phyloP scores from a whole-genome alignment of 192 early-diverging fungal genomes.

The Umbelopsis sp. region DNA sequence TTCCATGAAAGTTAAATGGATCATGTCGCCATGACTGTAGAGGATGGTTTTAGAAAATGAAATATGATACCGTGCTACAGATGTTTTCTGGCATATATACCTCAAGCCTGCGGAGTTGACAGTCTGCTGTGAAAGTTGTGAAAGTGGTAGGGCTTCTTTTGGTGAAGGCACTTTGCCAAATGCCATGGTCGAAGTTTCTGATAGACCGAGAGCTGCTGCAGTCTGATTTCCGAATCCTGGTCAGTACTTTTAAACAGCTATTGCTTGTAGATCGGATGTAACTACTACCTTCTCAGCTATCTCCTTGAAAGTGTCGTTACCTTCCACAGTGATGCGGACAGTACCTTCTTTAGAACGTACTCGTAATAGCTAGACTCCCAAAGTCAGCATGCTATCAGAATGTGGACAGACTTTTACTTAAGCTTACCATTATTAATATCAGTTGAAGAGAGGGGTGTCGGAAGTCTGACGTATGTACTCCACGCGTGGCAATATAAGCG shows the following conservation, averaged over 20 bases:
- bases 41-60: not conserved
- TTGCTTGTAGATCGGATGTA: too few species aligned
- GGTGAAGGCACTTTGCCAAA: slow-evolving; percentile 46
- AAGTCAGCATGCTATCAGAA: not conserved
- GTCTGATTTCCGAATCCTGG: slow-evolving; percentile 33
- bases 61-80: not conserved
- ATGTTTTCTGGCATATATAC: slow-evolving; percentile 28
- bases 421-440: slow-evolving; percentile 3
- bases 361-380: slow-evolving; percentile 58
- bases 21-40: slow-evolving; percentile 56
- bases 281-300: slow-evolving; percentile 60
- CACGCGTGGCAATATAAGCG: not conserved
- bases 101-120: slow-evolving; percentile 39
- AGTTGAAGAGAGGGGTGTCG: not conserved
- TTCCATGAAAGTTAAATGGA: slow-evolving; percentile 50
- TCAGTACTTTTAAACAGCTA: too few species aligned
- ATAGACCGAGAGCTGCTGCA: slow-evolving; percentile 45
- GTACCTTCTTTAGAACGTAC: slow-evolving; percentile 74
- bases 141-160: slow-evolving; percentile 36
- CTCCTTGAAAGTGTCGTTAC: slow-evolving; percentile 48
- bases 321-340: slow-evolving; percentile 62
- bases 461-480: slow-evolving; percentile 4
- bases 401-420: not conserved
- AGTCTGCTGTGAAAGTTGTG: slow-evolving; percentile 36
- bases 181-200: slow-evolving; percentile 43